Evolutionary conservation across 2,329 filamentous ascomycete species (phyloP).

Genomic region (Talaromyces sp.): DNA sequence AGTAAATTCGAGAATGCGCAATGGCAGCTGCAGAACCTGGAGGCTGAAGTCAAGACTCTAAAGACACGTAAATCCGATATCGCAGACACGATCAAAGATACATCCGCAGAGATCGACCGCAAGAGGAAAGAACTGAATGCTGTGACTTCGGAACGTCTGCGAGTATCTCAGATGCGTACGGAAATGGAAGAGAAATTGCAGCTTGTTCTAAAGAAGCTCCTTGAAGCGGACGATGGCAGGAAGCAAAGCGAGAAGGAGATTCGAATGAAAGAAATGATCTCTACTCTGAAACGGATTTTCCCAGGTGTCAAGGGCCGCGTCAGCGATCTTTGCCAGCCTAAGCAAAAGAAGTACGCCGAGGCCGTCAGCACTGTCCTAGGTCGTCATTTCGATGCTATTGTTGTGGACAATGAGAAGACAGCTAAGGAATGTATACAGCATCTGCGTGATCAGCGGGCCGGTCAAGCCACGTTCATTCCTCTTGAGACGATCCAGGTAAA

Average conservation of each 20-base stretch:
- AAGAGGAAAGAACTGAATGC: slow-evolving; percentile 92
- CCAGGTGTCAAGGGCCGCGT: slow-evolving; percentile 87
- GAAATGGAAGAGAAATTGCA: slow-evolving; percentile 90
- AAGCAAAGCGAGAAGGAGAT: slow-evolving; percentile 80
- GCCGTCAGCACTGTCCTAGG: slow-evolving; percentile 90
- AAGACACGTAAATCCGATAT: slow-evolving; percentile 62
- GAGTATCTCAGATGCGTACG: slow-evolving; percentile 73
- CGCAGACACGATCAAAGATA: slow-evolving; percentile 59
- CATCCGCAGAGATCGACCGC: slow-evolving; percentile 69
- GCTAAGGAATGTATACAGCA: slow-evolving; percentile 92
- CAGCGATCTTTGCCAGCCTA: slow-evolving; percentile 87
- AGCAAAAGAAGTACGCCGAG: slow-evolving; percentile 93
- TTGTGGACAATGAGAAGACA: slow-evolving; percentile 92
- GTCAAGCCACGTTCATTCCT: slow-evolving; percentile 90
- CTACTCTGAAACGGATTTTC: slow-evolving; percentile 81
- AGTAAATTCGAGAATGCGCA: slow-evolving; percentile 78
- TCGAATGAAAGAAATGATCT: slow-evolving; percentile 74
- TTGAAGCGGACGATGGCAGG: slow-evolving; percentile 77
- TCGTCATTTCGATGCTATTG: slow-evolving; percentile 85
- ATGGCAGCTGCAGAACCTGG: slow-evolving; percentile 66
- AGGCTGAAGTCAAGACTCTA: slow-evolving; percentile 64
- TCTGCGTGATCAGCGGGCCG: slow-evolving; percentile 80
- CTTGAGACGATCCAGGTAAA: slow-evolving; percentile 97
- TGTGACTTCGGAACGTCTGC: slow-evolving; percentile 74
- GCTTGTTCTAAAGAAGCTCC: slow-evolving; percentile 71